Conservation (phyloP, 352 stramenopile genomes). For the Globisporangium cederbergense region DNA sequence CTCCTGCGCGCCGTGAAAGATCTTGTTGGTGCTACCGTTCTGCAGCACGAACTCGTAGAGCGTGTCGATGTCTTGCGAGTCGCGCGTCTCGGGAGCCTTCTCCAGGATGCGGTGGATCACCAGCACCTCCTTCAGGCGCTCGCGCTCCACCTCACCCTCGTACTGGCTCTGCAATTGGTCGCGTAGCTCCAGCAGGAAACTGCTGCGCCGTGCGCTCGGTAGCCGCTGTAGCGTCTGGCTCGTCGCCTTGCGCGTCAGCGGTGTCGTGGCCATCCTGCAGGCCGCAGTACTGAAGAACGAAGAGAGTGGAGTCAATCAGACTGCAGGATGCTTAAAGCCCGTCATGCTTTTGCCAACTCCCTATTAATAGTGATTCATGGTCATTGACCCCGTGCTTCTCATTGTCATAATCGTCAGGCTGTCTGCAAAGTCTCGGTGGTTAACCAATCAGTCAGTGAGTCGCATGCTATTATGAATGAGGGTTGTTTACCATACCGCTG, state of each 20-base stretch:
- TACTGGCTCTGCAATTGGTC: slow-evolving; percentile 49
- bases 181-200: slow-evolving; percentile 56
- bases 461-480: slow-evolving; percentile 9
- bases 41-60: slow-evolving; percentile 79
- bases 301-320: no score
- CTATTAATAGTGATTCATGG: slow-evolving; percentile 1
- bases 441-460: neutral
- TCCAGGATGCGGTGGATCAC: slow-evolving; percentile 56
- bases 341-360: neutral
- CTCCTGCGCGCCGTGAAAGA: slow-evolving; percentile 79
- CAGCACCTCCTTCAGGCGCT: slow-evolving; percentile 42
- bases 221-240: slow-evolving; percentile 28
- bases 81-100: slow-evolving; percentile 37
- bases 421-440: neutral
- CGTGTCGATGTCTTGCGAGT: slow-evolving; percentile 59
- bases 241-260: slow-evolving; percentile 17
- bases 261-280: neutral
- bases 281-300: neutral
- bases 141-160: slow-evolving; percentile 37
- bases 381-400: no score
- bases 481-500: slow-evolving; percentile 2
- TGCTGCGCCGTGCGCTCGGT: slow-evolving; percentile 27
- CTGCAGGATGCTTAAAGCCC: no score
- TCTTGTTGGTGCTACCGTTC: slow-evolving; percentile 80
- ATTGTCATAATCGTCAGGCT: neutral